These are phyloP conservation scores for Colletotrichum lini DNA, from an alignment of 2,329 filamentous ascomycete genomes.

Conservation along the genomic window DNA sequence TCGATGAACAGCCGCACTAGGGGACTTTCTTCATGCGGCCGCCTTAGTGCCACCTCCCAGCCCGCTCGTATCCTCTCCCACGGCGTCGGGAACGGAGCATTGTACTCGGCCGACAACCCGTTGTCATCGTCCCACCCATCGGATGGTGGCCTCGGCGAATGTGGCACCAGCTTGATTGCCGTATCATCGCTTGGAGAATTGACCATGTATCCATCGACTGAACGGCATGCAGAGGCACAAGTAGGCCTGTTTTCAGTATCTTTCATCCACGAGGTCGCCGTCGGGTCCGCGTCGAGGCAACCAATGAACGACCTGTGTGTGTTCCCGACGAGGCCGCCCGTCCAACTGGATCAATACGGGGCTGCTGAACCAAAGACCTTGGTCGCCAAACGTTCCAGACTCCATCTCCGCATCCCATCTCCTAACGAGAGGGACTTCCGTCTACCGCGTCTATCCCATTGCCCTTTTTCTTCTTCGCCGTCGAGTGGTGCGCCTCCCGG, in stretches of 20 bases:
- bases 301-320: not conserved
- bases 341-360: not conserved
- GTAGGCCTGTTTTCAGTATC: not conserved
- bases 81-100: not conserved
- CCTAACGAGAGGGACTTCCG: not conserved
- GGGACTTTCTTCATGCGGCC: not conserved
- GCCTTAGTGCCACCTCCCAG: not conserved
- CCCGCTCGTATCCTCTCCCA: not conserved
- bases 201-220: no score
- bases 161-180: no score
- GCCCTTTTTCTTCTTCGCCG: conserved; percentile 1
- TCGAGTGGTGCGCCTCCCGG: not conserved
- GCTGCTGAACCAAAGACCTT: not conserved
- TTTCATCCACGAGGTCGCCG: not conserved
- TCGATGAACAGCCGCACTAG: conserved; percentile 1
- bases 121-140: not conserved
- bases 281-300: not conserved
- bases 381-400: conserved; percentile 5
- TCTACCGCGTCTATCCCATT: not conserved
- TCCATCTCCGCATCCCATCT: not conserved
- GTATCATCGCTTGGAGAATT: no score
- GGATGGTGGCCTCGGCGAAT: not conserved
- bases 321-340: not conserved
- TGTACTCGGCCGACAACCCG: not conserved
- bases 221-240: not conserved